Conservation (phyloP, 768 basidiomycete species). For the Ramaria rubella region DNA sequence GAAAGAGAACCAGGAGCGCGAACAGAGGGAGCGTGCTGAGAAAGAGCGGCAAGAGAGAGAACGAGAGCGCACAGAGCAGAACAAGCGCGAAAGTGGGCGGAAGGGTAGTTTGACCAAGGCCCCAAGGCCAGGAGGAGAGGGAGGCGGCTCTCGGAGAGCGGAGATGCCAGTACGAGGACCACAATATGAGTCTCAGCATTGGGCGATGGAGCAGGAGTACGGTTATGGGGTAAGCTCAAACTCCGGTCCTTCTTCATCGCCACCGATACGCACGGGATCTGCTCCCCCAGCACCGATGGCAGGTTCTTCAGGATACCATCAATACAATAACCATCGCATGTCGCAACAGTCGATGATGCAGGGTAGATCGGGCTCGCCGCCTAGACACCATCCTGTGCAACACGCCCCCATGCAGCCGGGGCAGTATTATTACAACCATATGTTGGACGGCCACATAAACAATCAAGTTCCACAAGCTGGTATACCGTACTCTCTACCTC, state of each 20-base stretch:
- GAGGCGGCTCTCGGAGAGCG: slow-evolving; percentile 51
- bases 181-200: slow-evolving; percentile 91
- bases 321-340: slow-evolving; percentile 15
- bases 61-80: slow-evolving; percentile 34
- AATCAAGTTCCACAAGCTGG: slow-evolving; percentile 4
- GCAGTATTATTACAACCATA: slow-evolving; percentile 10
- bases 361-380: slow-evolving; percentile 5
- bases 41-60: slow-evolving; percentile 14
- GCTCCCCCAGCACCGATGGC: not conserved
- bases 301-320: slow-evolving; percentile 6
- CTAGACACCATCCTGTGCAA: slow-evolving; percentile 6
- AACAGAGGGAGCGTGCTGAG: slow-evolving; percentile 23
- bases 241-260: not conserved
- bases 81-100: slow-evolving; percentile 36
- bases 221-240: slow-evolving; percentile 19
- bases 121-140: slow-evolving; percentile 38
- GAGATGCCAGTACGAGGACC: slow-evolving; percentile 86
- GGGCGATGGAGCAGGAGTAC: slow-evolving; percentile 88
- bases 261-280: not conserved
- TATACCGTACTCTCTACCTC: slow-evolving; percentile 16
- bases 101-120: slow-evolving; percentile 63
- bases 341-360: slow-evolving; percentile 1
- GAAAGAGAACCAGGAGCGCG: slow-evolving; percentile 28
- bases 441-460: not conserved
- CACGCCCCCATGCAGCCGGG: slow-evolving; percentile 1